Conservation (phyloP, 352 stramenopile genomes). For the Globisporangium barbulae region DNA sequence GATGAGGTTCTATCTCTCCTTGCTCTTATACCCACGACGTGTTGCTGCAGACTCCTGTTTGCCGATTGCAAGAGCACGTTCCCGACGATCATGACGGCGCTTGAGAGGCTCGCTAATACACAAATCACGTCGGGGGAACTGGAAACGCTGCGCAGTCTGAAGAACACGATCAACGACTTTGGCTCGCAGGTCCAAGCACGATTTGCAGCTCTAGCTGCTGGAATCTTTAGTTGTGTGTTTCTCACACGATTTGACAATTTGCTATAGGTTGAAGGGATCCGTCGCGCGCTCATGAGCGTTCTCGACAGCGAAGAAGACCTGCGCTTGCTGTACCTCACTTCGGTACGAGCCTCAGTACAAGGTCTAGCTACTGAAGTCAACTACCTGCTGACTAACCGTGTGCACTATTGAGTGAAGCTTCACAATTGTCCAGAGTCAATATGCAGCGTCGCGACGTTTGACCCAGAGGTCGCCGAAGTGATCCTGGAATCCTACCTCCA, state of each 20-base stretch:
- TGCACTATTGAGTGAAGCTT: not conserved
- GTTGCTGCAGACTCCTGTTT: conserved; percentile 7
- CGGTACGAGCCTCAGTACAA: not conserved
- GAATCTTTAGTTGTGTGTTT: too few species aligned
- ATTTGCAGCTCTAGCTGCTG: not conserved
- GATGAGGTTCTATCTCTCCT: too few species aligned
- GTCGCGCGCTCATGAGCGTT: conserved; percentile 24
- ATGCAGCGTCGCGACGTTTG: conserved; percentile 2
- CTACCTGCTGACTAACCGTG: not conserved
- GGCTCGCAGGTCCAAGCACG: conserved; percentile 3
- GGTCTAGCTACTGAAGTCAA: too few species aligned
- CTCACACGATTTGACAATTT: not conserved
- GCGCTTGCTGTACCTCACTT: conserved; percentile 21
- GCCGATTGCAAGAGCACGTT: conserved; percentile 16
- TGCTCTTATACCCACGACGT: not conserved
- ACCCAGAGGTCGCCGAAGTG: conserved; percentile 11
- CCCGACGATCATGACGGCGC: conserved; percentile 12
- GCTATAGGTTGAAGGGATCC: conserved; percentile 19
- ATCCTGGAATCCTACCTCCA: conserved; percentile 12
- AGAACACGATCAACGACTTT: conserved; percentile 40
- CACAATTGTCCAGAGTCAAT: conserved; percentile 7
- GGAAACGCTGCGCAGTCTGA: conserved; percentile 27
- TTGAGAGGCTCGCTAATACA: conserved; percentile 15
- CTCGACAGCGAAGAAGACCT: conserved; percentile 36
- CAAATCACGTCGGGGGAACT: conserved; percentile 21